phyloP scores from a whole-genome alignment of 1,284 basidiomycete species.

The Neolentinus lepideus region DNA sequence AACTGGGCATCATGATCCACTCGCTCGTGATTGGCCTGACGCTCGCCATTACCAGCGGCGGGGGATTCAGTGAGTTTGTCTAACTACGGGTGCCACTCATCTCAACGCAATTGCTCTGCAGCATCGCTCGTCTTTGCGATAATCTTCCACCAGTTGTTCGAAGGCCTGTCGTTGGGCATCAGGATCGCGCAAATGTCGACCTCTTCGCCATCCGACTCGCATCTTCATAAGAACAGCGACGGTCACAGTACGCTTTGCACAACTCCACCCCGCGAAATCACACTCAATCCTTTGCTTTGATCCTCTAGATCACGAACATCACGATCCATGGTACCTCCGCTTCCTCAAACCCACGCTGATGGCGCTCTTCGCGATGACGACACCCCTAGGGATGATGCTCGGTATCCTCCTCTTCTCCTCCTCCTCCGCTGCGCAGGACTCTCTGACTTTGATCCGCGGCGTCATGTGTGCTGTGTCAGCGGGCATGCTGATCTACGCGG shows the following conservation, averaged over 20 bases:
- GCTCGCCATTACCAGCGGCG: constrained; percentile 55
- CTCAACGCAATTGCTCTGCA: constrained; percentile 20
- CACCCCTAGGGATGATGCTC: constrained; percentile 56
- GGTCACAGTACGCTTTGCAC: not conserved
- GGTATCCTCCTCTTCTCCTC: constrained; percentile 40
- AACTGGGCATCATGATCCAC: constrained; percentile 78
- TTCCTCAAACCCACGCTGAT: constrained; percentile 48
- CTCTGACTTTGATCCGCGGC: constrained; percentile 51
- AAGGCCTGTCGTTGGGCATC: constrained; percentile 72
- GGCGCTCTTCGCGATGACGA: constrained; percentile 62
- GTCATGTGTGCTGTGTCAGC: constrained; percentile 71
- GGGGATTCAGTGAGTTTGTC: constrained; percentile 56
- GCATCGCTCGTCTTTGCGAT: constrained; percentile 69
- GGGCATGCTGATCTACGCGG: constrained; percentile 72
- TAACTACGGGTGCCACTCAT: not conserved
- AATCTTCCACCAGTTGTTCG: constrained; percentile 75
- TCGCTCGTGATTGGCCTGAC: constrained; percentile 74
- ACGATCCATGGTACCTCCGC: not conserved
- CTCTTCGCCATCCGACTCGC: constrained; percentile 13
- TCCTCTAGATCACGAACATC: not conserved
- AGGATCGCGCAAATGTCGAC: constrained; percentile 62
- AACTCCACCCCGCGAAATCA: no score
- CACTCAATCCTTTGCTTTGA: no score
- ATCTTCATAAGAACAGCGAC: not conserved
- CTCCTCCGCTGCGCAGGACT: no score